Evolutionary conservation across 306 rosid species (phyloP).

Genomic region (Cucurbita ficifolia): DNA sequence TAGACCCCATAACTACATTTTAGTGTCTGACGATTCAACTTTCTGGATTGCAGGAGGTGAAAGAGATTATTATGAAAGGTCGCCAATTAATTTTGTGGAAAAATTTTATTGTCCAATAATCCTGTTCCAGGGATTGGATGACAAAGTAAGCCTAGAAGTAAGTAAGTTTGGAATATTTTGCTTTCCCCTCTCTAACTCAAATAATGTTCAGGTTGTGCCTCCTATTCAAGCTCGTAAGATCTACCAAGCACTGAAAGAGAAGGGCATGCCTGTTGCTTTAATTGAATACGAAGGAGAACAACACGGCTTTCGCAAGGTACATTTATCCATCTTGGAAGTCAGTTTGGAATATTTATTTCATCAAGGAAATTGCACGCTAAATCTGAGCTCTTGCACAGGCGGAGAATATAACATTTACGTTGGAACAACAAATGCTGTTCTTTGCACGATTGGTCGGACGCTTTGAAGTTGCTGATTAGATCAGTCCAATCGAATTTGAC

Average conservation of each 20-base stretch:
- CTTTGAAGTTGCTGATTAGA: conserved; percentile 70
- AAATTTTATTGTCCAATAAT: conserved; percentile 78
- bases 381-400: conserved; percentile 38
- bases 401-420: conserved; percentile 73
- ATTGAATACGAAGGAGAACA: conserved; percentile 92
- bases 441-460: conserved; percentile 68
- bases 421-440: conserved; percentile 94
- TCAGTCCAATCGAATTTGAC: conserved; percentile 53
- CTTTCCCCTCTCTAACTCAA: neutral
- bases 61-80: conserved; percentile 44
- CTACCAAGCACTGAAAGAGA: conserved; percentile 56
- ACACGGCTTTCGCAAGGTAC: conserved; percentile 90
- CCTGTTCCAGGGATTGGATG: conserved; percentile 84
- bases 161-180: neutral
- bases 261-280: conserved; percentile 78
- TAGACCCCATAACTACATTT: neutral
- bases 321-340: neutral
- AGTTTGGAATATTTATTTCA: neutral
- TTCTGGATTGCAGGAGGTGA: conserved; percentile 48
- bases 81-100: conserved; percentile 67
- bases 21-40: neutral
- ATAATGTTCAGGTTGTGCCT: conserved; percentile 50
- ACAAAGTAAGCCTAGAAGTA: conserved; percentile 40
- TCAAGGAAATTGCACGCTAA: neutral
- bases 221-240: conserved; percentile 79